These are phyloP conservation scores for Cyathus striatus DNA, from an alignment of 768 basidiomycete genomes.

Conservation along the genomic window DNA sequence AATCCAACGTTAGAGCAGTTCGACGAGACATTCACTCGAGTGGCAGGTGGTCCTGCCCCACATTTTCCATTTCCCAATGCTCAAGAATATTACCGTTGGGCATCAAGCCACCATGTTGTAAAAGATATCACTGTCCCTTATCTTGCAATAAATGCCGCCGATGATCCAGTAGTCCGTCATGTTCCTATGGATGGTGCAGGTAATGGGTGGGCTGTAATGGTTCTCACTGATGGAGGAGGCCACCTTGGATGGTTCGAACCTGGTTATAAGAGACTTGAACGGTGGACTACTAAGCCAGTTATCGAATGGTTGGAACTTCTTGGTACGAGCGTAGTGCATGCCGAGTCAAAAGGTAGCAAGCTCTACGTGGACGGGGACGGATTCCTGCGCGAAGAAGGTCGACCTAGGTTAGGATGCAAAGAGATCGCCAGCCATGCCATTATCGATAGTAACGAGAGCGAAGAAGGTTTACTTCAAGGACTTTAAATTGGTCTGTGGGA, in stretches of 20 bases:
- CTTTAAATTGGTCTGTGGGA: too few species aligned
- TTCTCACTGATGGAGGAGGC: slow-evolving; percentile 59
- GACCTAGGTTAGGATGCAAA: slow-evolving; percentile 51
- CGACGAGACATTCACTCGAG: slow-evolving; percentile 59
- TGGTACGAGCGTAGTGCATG: slow-evolving; percentile 44
- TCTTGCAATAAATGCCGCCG: slow-evolving; percentile 68
- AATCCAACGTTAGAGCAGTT: slow-evolving; percentile 52
- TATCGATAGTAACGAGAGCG: slow-evolving; percentile 47
- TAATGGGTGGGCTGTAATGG: slow-evolving; percentile 54
- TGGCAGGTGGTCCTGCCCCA: slow-evolving; percentile 65
- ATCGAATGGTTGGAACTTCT: slow-evolving; percentile 65
- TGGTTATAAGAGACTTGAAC: slow-evolving; percentile 26
- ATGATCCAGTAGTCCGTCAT: slow-evolving; percentile 71
- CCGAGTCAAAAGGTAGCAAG: slow-evolving; percentile 20
- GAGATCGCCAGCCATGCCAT: slow-evolving; percentile 48
- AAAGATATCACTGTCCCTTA: slow-evolving; percentile 63
- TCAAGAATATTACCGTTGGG: slow-evolving; percentile 43
- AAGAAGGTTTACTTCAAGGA: slow-evolving; percentile 56
- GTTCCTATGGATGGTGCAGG: slow-evolving; percentile 53
- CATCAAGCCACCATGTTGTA: slow-evolving; percentile 58
- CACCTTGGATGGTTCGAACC: slow-evolving; percentile 84
- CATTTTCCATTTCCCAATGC: slow-evolving; percentile 42
- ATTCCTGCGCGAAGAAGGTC: slow-evolving; percentile 54
- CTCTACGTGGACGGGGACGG: slow-evolving; percentile 50
- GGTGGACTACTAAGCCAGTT: slow-evolving; percentile 72